Base-by-base conservation (phyloP, 108 stramenopile species). In the Fistulifera pelliculosa region DNA sequence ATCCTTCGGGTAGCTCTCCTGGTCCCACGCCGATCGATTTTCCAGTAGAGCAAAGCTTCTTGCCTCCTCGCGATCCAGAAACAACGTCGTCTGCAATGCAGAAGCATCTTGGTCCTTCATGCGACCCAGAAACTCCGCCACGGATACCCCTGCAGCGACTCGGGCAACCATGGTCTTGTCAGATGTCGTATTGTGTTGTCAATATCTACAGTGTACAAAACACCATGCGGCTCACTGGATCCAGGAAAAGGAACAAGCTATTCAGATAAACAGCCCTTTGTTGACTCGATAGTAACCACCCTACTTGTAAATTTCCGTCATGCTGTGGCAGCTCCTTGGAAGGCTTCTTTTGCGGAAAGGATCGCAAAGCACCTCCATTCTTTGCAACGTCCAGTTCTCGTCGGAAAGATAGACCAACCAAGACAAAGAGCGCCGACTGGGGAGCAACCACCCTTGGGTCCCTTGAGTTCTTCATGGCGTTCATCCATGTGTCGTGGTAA, bases 381-480 rank as follows among this genome's bases (percentile, higher is more conserved):
- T 41, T 18, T 49, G 39, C 2, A 41, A 63, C 50, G 76, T 59
- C 79, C 79, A 81, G 44, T 76, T 69, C n/a, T 42, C 28, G 3
- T 73, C 76, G 59, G 80, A 81, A 1, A 85, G 47, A 41, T 85
- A 85, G 12, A 85, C 68, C 12, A 85, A 57, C 83, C 83, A 85
- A 48, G 64, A 68, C 0, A 85, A 35, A 38, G 57, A 61, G 39
- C 83, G 71, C 40, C 83, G 54, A 8, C 77, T 81, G 6, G 79
- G 74, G 27, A 64, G 47, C 10, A 38, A 31, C 75, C 75, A 85
- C 83, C 83, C 14, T 38, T 49, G 3, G 17, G 17, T 13, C 77
- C 83, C 62, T 85, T 85, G 18, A 76, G 51, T 53, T 81, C 79
- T 60, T 85, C 83, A 53, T 85, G 83, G 44, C 79, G 79, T 26